Evolutionary conservation across 371 early-diverging fungal species (phyloP), one percentile per base, ranked within the genome.

Genomic region (Mortierella sp.): DNA sequence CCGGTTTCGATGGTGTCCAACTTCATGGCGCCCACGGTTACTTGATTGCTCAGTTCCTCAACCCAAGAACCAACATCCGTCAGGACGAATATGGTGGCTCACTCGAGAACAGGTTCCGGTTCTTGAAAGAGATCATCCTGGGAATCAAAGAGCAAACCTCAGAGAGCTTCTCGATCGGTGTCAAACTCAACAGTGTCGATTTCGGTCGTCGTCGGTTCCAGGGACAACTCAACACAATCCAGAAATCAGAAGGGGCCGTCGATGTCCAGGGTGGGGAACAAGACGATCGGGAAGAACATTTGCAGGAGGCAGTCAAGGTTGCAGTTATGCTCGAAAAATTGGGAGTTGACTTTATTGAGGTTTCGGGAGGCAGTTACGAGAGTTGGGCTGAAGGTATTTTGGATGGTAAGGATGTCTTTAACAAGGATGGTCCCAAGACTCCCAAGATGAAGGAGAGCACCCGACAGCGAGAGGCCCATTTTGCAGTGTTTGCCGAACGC

Each of bases 21-120:
- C 82, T 94, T 25, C 93, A 94, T 74, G 85, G 79, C 61, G 91
- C 89, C 0, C 86, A 92, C 56, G 90, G 91, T 1, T 90, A 89
- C 72, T 79, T 92, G 60, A 48, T 89, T 52, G 82, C 86, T 53
- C 86, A 88, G 56, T 92, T 92, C 82, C 62, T 88, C 26, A 81
- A 81, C 30, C 84, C 66, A 0, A 45, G 70, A 14, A 64, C 80
- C 47, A 93, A 92, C 71, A 48, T 74, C 18, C 85, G 93, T 30
- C 86, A 87, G 0, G 92, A 92, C 75, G 69, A 74, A n/a, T 92
- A 89, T 68, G 86, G 87, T 30, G 88, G 88, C 15, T 76, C 81
- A 5, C 64, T 82, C 48, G 85, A 88, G 60, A 89, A 89, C 70
- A 84, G 89, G 0, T 50, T 75, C 46, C 83, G 89, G 19, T 84